Evolutionary conservation across 2,329 filamentous ascomycete species (phyloP), one percentile per base, ranked within the genome.

Genomic region (Kalmusia sp.): DNA sequence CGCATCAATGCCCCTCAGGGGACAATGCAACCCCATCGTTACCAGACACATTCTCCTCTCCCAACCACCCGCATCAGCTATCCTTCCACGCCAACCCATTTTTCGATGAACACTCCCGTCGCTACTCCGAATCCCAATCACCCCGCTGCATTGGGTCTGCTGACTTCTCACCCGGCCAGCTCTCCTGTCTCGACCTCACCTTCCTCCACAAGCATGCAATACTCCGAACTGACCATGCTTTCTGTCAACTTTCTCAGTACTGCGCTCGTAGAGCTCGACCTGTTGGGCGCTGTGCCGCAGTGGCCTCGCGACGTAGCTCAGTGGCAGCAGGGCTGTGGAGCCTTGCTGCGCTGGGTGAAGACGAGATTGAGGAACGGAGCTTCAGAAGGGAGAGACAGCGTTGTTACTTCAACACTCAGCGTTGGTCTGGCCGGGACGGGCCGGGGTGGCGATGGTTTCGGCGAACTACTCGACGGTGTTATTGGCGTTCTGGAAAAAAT

Each of bases 301-400:
- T 60, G 57, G 55, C 61, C 61, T n/a, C 44, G 52, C 3, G 60
- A 70, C 24, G 33, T 68, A 6, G 37, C 41, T 1, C 57, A 64
- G 14, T 68, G 67, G 52, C 66, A 71, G 43, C 59, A 60, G 3
- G 70, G 71, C 33, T 70, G 67, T 24, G 54, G 50, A 6, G 68
- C 65, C 15, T 41, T 72, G 21, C 57, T 73, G 11, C 64, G 67
- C 6, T 74, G 70, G 70, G 62, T 67, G 1, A 72, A 72, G 48
- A 64, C 69, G 41, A 57, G 63, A 2, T 49, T 73, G 1, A 64
- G 63, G 14, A 63, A 60, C 33, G 58, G 58, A 1, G 22, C 58
- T 12, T 34, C 61, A 0, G 64, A 68, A 2, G 57, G 54, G 3
- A 56, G 55, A 4, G 61, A 55, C 30, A 57, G 50, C 14, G 39